phyloP scores from a whole-genome alignment of 2,329 filamentous ascomycete species.

The Talaromyces sp. region DNA sequence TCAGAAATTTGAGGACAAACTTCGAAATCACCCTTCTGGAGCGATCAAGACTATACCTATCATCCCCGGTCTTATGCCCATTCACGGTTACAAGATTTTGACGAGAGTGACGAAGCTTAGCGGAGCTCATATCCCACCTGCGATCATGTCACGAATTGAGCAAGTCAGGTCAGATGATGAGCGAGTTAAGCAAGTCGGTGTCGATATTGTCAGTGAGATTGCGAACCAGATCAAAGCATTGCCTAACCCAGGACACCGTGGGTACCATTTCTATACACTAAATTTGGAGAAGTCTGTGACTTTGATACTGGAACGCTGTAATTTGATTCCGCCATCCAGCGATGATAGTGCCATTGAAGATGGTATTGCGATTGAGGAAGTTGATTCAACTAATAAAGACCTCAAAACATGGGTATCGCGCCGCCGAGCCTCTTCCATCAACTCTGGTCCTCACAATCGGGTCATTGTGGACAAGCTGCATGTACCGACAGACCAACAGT shows the following conservation, averaged over 20 bases:
- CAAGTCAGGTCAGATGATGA: constrained; percentile 47
- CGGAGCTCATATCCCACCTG: constrained; percentile 74
- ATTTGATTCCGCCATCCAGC: constrained; percentile 65
- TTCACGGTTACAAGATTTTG: constrained; percentile 95
- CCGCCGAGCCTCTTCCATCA: constrained; percentile 71
- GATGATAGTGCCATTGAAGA: constrained; percentile 44
- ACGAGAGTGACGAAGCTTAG: constrained; percentile 91
- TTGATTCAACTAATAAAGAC: constrained; percentile 26
- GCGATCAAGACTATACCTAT: constrained; percentile 83
- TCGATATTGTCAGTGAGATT: constrained; percentile 73
- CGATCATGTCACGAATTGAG: constrained; percentile 63
- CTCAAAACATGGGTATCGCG: constrained; percentile 33
- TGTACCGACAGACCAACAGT: constrained; percentile 28
- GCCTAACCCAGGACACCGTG: constrained; percentile 60
- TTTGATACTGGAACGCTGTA: constrained; percentile 80
- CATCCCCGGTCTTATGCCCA: constrained; percentile 93
- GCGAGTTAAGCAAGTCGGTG: constrained; percentile 47
- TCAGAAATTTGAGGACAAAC: constrained; percentile 68
- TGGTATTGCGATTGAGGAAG: constrained; percentile 44
- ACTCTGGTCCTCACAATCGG: constrained; percentile 81
- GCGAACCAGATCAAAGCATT: constrained; percentile 71
- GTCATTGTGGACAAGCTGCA: constrained; percentile 69
- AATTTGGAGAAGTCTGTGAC: constrained; percentile 96
- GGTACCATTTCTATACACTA: constrained; percentile 96
- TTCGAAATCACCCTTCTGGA: constrained; percentile 79